Base-by-base conservation (phyloP, 495 filamentous ascomycete species). In the Aspergillus conjunctus region DNA sequence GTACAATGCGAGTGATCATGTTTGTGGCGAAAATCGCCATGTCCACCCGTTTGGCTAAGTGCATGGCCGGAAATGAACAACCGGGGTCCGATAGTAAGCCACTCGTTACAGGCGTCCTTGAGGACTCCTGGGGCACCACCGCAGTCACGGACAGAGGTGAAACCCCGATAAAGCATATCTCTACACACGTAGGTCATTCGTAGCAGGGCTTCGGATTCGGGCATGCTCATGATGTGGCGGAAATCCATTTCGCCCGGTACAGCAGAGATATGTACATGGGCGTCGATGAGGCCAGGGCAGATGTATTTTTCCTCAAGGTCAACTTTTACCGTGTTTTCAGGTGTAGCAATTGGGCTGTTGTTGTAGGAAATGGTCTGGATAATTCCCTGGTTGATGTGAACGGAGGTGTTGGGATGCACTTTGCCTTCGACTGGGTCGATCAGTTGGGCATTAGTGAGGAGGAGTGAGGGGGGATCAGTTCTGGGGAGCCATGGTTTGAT, bases 251-350 rank as follows among this genome's bases (percentile, higher is more conserved):
- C 68, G n/a, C 80, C 78, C 0, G 80, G 78, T 0, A 72, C 73
- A 0, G 81, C 72, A 10, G 70, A 67, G 44, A 86, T 69, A 51
- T 86, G 84, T 7, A 86, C 82, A 59, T 86, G 84, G 63, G 74
- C 77, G 66, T 87, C 84, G n/a, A 85, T 83, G 3, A 87, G 68
- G 5, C 83, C 84, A 0, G 83, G 83, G 21, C 79, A 78, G 0
- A 86, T 49, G 55, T 78, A 86, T 43, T 75, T 77, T 15, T 77
- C 78, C 0, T 66, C 66, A 5, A 78, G 61, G 54, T 84, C 76
- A 18, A 84, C 62, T 8, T 65, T 49, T 3, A 17, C 49, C 15
- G 41, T 11, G 17, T n/a, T 44, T 15, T 11, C 22, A 2, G 15
- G 14, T 1, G 37, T 30, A 0, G 5, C 8, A 8, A 21, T 11